Evolutionary conservation across 192 early-diverging fungal genomes (phyloP), one percentile per base, ranked within the genome.

Genomic region (Dissophora globulifera): DNA sequence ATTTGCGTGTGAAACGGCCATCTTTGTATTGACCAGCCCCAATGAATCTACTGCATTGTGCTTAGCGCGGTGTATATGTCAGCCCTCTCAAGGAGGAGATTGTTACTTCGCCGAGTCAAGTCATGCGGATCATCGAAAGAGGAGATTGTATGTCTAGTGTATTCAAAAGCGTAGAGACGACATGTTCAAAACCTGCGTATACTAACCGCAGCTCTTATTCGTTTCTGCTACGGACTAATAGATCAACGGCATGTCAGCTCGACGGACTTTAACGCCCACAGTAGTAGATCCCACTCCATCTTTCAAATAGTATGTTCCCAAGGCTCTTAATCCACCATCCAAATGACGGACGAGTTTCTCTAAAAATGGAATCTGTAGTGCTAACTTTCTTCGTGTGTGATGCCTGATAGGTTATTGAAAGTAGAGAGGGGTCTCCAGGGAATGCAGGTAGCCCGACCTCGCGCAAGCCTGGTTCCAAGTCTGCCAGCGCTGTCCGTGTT

Each of bases 251-350:
- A 94, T 56, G 87, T 96, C 48, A 93, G 94, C 26, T 88, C 91
- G 3, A 99, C 98, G 1, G 91, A 98, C 64, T 94, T 94, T 79
- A 99, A 99, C 80, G 89, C 95, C 53, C 86, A 92, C 46, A 93
- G 91, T 57, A 93, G 91, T 61, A 85, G 97, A 71, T 97, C 95
- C 30, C 96, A 99, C 72, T 96, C 98, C 6, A 92, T 99, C 22
- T 97, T 99, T 58, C 92, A 93, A 62, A 94, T 98, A 82, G 87
- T n/a, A n/a, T n/a, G n/a, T n/a, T n/a, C n/a, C n/a, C n/a, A n/a
- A n/a, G n/a, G n/a, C n/a, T n/a, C n/a, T n/a, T n/a, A n/a, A n/a
- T n/a, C n/a, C n/a, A n/a, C n/a, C n/a, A n/a, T n/a, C n/a, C n/a
- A n/a, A n/a, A n/a, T n/a, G n/a, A n/a, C n/a, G n/a, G n/a, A n/a